Evolutionary conservation across 1,284 basidiomycete species (phyloP).

Genomic region (Tilletia horrida): DNA sequence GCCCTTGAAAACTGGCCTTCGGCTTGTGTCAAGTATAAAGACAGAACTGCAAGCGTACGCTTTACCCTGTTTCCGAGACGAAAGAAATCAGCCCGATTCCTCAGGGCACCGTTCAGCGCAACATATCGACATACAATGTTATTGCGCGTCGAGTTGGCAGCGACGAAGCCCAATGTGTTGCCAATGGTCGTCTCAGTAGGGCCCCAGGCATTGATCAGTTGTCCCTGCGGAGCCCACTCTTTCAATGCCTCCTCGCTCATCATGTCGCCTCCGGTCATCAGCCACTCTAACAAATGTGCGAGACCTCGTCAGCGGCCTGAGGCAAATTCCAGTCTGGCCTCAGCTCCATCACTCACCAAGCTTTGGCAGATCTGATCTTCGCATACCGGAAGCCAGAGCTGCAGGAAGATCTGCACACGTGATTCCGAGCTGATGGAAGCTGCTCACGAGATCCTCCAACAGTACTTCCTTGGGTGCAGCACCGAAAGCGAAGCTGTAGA

Average conservation of each 20-base stretch:
- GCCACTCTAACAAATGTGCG: slow-evolving; percentile 33
- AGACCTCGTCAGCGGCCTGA: background rate
- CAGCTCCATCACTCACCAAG: slow-evolving; percentile 20
- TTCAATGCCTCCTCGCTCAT: slow-evolving; percentile 48
- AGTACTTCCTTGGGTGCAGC: slow-evolving; percentile 47
- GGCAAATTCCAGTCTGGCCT: background rate
- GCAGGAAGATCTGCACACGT: slow-evolving; percentile 52
- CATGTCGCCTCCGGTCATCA: slow-evolving; percentile 54
- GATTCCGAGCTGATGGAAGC: slow-evolving; percentile 42
- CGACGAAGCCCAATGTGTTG: slow-evolving; percentile 50
- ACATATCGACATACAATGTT: slow-evolving; percentile 43
- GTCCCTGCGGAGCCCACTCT: slow-evolving; percentile 42
- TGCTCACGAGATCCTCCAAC: slow-evolving; percentile 42
- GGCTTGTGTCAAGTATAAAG: slow-evolving; percentile 17
- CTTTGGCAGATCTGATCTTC: slow-evolving; percentile 37
- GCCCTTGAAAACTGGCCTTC: slow-evolving; percentile 29
- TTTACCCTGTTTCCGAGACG: slow-evolving; percentile 20
- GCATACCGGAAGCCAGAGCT: slow-evolving; percentile 46
- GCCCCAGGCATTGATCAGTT: slow-evolving; percentile 53
- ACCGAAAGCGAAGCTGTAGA: slow-evolving; percentile 30
- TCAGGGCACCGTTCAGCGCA: background rate
- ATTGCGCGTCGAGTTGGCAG: slow-evolving; percentile 31
- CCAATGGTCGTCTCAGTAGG: slow-evolving; percentile 54
- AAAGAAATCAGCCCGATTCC: slow-evolving; percentile 30
- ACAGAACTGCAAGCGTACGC: slow-evolving; percentile 24